Percentiles rank a stretch among this genome's conserved stretches.
Conservation (phyloP, 306 rosid genomes). For the Luffa acutangula region DNA sequence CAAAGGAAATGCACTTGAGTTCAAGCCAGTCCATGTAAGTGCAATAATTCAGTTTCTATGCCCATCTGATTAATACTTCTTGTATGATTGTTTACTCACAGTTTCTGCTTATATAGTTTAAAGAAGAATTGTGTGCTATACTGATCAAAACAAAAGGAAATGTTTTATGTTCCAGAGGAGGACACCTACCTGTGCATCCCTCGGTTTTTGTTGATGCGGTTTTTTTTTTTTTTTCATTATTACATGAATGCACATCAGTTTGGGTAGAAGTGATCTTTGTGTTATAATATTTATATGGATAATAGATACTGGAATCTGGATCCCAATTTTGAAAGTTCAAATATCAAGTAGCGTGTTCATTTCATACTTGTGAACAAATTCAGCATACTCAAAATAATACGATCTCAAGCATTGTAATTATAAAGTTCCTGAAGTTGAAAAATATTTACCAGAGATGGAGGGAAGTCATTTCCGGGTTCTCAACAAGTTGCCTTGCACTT, state of each 20-base stretch:
- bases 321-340: not conserved
- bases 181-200: not conserved
- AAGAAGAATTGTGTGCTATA: not conserved
- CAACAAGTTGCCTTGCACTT: not conserved
- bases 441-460: not conserved
- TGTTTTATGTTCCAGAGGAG: not conserved
- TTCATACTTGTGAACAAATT: not conserved
- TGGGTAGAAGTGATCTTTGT: not conserved
- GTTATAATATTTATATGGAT: not conserved
- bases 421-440: not conserved
- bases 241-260: not conserved
- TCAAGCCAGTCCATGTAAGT: conserved; percentile 46
- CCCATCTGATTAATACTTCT: not conserved
- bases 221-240: not conserved
- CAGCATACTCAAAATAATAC: not conserved
- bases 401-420: not conserved
- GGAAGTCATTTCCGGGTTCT: not conserved
- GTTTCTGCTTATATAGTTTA: not conserved
- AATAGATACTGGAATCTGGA: not conserved
- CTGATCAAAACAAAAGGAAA: not conserved
- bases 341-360: not conserved
- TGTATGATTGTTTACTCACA: not conserved
- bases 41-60: not conserved
- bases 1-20: conserved; percentile 16
- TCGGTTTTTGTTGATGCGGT: not conserved